Base-by-base conservation (phyloP, 2,329 filamentous ascomycete genomes). In the Exophiala viscosa region DNA sequence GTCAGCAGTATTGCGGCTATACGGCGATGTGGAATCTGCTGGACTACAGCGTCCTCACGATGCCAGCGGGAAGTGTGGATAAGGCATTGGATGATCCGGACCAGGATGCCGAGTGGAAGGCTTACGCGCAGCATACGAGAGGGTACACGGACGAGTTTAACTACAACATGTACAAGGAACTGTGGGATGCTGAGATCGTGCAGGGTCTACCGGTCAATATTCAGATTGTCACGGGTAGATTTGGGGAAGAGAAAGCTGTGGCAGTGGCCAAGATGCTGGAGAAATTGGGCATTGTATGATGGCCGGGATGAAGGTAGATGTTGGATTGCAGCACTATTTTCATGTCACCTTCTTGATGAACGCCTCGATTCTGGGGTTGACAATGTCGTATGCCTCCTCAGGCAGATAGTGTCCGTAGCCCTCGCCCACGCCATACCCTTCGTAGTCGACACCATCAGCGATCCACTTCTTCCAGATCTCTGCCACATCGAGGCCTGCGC, bases 401-500 rank as follows among this genome's bases (percentile, higher is more conserved):
- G 73, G 67, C 42, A 78, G 56, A 58, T 75, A 77, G 66, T 79
- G 75, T 0, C 75, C 71, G 56, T 67, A 60, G 2, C 58, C 60
- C 20, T 60, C 54, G 18, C 58, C 60, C 28, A 60, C 58, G 17
- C 60, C 60, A 34, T 56, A 43, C 2, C 50, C 60, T 34, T 55
- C 43, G 31, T 56, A 58, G 13, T 55, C 50, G 3, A 51, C 42
- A 7, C 60, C 60, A n/a, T 47, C 11, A 3, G 45, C 64, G 33
- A 77, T 67, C 74, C 75, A 80, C 5, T 69, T 65, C 50, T 60
- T 66, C 77, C 77, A 80, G 2, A 72, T 66, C 11, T 55, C 62
- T 14, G 61, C 63, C 54, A 73, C 69, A 39, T 62, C 55, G 13
- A 54, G 51, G 11, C 55, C 31, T 51, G 67, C 68, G 3, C 75